Evolutionary conservation across 805 yeast genomes (phyloP).

Genomic region (Candida nemodendra): DNA sequence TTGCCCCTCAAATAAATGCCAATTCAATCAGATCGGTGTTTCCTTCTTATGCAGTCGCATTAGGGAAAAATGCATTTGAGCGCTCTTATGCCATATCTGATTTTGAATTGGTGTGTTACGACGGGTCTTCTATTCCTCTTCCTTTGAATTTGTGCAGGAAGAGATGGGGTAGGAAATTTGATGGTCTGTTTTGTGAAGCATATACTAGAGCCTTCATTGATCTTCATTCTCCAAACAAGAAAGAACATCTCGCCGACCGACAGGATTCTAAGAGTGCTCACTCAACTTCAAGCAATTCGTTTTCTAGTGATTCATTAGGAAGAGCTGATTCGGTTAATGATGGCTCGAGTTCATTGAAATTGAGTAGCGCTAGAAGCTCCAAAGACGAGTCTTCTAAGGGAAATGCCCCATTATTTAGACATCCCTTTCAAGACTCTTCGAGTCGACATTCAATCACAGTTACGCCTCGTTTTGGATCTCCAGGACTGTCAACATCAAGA

Average conservation of each 20-base stretch:
- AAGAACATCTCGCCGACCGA: too few species aligned
- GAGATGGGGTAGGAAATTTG: conserved; percentile 77
- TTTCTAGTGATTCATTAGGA: conserved; percentile 2
- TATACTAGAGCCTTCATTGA: conserved; percentile 56
- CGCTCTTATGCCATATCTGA: conserved; percentile 64
- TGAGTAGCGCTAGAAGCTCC: conserved; percentile 5
- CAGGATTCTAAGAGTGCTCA: too few species aligned
- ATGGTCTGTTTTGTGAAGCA: conserved; percentile 57
- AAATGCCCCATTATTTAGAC: conserved; percentile 56
- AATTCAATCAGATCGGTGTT: conserved; percentile 68
- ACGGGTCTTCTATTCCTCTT: conserved; percentile 65
- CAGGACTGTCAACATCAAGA: conserved; percentile 24
- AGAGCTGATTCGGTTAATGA: conserved; percentile 11
- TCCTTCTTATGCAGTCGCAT: conserved; percentile 73
- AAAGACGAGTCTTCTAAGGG: conserved; percentile 17
- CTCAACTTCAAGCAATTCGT: not conserved
- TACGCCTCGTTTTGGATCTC: conserved; percentile 17
- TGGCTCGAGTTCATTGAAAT: conserved; percentile 10
- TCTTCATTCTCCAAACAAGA: conserved; percentile 8
- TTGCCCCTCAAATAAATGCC: conserved; percentile 67
- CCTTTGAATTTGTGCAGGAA: conserved; percentile 61
- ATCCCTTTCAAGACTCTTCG: conserved; percentile 58
- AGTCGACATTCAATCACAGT: conserved; percentile 11
- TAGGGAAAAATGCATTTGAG: conserved; percentile 74
- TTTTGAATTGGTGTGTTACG: conserved; percentile 68